phyloP scores from a whole-genome alignment of 78 protist species.

The Dictyostelium intermedium region DNA sequence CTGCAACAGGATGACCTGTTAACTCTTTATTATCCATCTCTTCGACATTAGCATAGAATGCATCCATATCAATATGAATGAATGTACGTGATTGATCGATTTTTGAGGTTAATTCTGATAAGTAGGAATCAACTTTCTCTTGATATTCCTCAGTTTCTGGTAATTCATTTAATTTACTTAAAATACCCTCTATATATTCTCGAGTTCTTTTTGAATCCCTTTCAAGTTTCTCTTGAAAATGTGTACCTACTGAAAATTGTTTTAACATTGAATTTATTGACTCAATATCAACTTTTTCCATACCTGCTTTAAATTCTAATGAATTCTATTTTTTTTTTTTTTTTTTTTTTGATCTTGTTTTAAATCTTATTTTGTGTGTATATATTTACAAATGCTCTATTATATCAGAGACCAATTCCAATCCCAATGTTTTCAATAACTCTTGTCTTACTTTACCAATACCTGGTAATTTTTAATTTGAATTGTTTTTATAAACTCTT shows the following conservation, averaged over 20 bases:
- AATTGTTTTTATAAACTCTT: constrained; percentile 13
- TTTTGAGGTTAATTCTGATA: not conserved
- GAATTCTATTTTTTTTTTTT: not conserved
- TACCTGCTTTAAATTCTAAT: constrained; percentile 69
- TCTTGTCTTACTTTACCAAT: constrained; percentile 58
- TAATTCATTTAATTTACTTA: not conserved
- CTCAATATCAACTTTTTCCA: constrained; percentile 65
- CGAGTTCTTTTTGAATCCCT: constrained; percentile 4
- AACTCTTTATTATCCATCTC: constrained; percentile 53
- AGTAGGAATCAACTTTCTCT: not conserved
- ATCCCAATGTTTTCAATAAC: constrained; percentile 39
- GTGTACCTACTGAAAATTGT: constrained; percentile 39
- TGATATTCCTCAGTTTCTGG: constrained; percentile 36
- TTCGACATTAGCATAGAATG: constrained; percentile 74
- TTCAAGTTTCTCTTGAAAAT: constrained; percentile 42
- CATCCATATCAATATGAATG: constrained; percentile 82
- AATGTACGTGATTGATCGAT: constrained; percentile 13
- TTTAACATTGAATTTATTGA: constrained; percentile 33
- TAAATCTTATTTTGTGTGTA: not conserved
- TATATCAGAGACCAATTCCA: not conserved
- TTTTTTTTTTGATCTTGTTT: not conserved
- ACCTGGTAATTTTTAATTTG: constrained; percentile 59
- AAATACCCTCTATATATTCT: not conserved
- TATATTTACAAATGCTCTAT: not conserved
- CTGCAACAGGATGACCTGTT: constrained; percentile 59